phyloP scores from a whole-genome alignment of 2,329 filamentous ascomycete genomes.

The Sporothrix euskadiensis region DNA sequence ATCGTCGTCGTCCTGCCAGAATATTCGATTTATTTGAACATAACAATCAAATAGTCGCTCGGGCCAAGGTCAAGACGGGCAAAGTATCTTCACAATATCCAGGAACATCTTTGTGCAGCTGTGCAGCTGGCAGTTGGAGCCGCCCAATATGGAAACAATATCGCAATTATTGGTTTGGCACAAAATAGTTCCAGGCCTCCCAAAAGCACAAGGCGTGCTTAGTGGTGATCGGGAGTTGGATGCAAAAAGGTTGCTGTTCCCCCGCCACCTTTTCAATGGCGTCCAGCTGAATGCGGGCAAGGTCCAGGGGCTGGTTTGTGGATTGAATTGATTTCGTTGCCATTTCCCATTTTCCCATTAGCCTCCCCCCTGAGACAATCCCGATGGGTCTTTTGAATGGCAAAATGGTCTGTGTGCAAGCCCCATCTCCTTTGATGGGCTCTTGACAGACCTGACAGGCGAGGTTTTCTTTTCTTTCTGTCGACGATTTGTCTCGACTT shows the following conservation, averaged over 20 bases:
- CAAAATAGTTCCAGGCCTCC: background rate
- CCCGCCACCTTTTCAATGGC: conserved; percentile 12
- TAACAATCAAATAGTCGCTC: background rate
- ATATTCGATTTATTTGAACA: background rate
- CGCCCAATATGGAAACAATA: conserved; percentile 5
- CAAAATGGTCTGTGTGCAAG: conserved; percentile 4
- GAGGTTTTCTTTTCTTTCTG: conserved; percentile 8
- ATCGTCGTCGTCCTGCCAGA: background rate
- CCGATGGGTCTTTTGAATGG: background rate
- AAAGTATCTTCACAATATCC: background rate
- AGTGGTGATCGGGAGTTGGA: background rate
- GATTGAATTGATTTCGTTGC: conserved; percentile 24
- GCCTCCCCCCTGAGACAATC: conserved; percentile 15
- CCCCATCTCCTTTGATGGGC: background rate
- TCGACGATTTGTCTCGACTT: background rate
- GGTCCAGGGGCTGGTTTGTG: conserved; percentile 23
- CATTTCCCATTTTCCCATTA: background rate
- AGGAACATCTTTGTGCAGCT: background rate
- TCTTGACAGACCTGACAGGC: background rate
- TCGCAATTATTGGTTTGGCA: conserved; percentile 16
- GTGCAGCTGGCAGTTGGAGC: background rate
- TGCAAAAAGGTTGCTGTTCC: background rate
- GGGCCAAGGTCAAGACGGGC: background rate
- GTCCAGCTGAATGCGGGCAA: conserved; percentile 22
- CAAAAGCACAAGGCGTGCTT: background rate